Evolutionary conservation across 306 rosid genomes (phyloP).

Genomic region (Amphicarpaea edgeworthii): DNA sequence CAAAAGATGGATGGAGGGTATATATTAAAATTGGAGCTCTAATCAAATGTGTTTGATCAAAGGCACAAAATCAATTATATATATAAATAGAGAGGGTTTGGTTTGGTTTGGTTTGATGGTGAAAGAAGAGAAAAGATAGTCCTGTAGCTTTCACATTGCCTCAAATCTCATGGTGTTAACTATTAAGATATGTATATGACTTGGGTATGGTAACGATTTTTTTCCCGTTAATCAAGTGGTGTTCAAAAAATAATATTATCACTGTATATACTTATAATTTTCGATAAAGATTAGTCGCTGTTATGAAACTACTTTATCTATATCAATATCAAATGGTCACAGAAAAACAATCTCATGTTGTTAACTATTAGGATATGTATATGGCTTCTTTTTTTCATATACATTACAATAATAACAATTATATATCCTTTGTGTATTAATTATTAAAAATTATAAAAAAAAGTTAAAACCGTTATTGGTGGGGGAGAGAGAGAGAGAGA

Average conservation of each 20-base stretch:
- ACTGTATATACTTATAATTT: too few species aligned
- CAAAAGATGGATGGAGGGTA: slow-evolving; percentile 57
- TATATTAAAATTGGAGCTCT: slow-evolving; percentile 49
- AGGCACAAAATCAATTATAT: slow-evolving; percentile 42
- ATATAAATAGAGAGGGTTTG: too few species aligned
- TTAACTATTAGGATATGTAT: too few species aligned
- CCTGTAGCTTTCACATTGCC: slow-evolving; percentile 59
- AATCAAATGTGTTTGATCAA: slow-evolving; percentile 54
- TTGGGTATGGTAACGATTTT: too few species aligned
- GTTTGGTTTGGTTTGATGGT: slow-evolving; percentile 45
- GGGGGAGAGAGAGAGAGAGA: slow-evolving; percentile 48
- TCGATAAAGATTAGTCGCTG: too few species aligned
- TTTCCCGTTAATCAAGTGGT: too few species aligned
- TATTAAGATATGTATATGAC: slow-evolving; percentile 38
- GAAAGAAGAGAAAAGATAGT: slow-evolving; percentile 60
- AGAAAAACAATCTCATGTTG: too few species aligned
- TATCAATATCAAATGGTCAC: too few species aligned
- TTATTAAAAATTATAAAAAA: slow-evolving; percentile 1
- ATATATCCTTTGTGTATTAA: slow-evolving; percentile 39
- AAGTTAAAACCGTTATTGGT: slow-evolving; percentile 64
- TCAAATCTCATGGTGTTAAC: slow-evolving; percentile 54
- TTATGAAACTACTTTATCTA: too few species aligned
- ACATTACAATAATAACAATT: slow-evolving; percentile 23
- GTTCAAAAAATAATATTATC: too few species aligned
- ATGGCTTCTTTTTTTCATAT: too few species aligned